Evolutionary conservation across 1,284 basidiomycete species (phyloP).

Genomic region (Boletus smithii): DNA sequence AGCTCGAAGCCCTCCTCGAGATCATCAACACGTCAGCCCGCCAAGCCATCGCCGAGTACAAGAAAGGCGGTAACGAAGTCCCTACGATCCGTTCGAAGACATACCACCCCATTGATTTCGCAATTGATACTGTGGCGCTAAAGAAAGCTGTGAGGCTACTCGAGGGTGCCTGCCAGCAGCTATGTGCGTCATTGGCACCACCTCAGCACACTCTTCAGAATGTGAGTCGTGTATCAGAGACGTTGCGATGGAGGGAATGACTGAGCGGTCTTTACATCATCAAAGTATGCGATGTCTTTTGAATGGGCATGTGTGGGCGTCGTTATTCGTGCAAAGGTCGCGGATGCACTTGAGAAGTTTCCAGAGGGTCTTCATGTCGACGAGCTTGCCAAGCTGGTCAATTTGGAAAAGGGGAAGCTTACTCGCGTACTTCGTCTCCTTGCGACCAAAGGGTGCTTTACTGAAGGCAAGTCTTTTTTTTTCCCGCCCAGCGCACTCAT

Average conservation of each 20-base stretch:
- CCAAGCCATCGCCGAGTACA: constrained; percentile 31
- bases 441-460: constrained; percentile 34
- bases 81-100: constrained; percentile 24
- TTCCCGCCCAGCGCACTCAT: too few relatives aligned
- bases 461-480: constrained; percentile 22
- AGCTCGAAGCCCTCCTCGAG: constrained; percentile 25
- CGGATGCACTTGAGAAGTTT: constrained; percentile 23
- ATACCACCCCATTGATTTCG: constrained; percentile 27
- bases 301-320: constrained; percentile 29
- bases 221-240: constrained; percentile 14
- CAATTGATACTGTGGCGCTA: constrained; percentile 18
- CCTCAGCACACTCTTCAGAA: constrained; percentile 31
- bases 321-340: constrained; percentile 22
- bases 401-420: constrained; percentile 30
- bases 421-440: constrained; percentile 33
- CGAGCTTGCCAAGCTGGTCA: constrained; percentile 23
- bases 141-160: constrained; percentile 31
- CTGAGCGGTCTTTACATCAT: neutral
- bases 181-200: constrained; percentile 29
- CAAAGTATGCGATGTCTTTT: constrained; percentile 20
- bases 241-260: neutral
- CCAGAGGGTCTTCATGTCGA: constrained; percentile 29
- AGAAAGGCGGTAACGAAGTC: constrained; percentile 19
- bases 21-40: constrained; percentile 27
- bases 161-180: constrained; percentile 28